phyloP scores from a whole-genome alignment of 805 yeast genomes.

The Candida ovalis region DNA sequence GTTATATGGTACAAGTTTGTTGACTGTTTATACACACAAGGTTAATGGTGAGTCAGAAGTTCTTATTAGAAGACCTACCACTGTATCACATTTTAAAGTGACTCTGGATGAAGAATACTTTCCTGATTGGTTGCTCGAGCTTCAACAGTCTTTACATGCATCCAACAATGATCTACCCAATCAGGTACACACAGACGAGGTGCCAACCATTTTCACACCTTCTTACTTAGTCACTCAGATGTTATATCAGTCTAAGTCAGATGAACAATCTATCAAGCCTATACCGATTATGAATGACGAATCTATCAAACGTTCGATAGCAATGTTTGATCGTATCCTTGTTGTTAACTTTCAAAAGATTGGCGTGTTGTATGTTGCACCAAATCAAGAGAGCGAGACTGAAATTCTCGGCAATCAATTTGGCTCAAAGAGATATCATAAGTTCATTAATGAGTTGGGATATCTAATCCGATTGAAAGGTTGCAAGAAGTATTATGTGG shows the following conservation, averaged over 20 bases:
- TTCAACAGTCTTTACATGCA: conserved; percentile 1
- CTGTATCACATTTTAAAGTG: conserved; percentile 47
- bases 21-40: conserved; percentile 52
- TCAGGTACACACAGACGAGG: neutral
- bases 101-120: conserved; percentile 37
- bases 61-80: conserved; percentile 63
- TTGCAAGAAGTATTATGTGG: conserved; percentile 55
- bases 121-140: conserved; percentile 24
- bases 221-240: conserved; percentile 19
- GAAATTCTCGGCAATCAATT: conserved; percentile 60
- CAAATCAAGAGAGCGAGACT: conserved; percentile 56
- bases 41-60: conserved; percentile 49
- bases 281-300: conserved; percentile 26
- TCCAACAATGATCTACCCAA: neutral
- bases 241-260: conserved; percentile 10
- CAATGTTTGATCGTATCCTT: conserved; percentile 70
- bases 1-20: conserved; percentile 56
- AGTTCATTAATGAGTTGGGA: conserved; percentile 60
- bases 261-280: conserved; percentile 13
- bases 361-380: conserved; percentile 73
- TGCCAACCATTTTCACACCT: conserved; percentile 19
- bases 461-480: conserved; percentile 51
- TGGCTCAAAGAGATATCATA: conserved; percentile 63
- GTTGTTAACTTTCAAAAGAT: conserved; percentile 74
- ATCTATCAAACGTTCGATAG: conserved; percentile 47